Base-by-base conservation (phyloP, 495 filamentous ascomycete genomes). In the Usnea hakonensis region DNA sequence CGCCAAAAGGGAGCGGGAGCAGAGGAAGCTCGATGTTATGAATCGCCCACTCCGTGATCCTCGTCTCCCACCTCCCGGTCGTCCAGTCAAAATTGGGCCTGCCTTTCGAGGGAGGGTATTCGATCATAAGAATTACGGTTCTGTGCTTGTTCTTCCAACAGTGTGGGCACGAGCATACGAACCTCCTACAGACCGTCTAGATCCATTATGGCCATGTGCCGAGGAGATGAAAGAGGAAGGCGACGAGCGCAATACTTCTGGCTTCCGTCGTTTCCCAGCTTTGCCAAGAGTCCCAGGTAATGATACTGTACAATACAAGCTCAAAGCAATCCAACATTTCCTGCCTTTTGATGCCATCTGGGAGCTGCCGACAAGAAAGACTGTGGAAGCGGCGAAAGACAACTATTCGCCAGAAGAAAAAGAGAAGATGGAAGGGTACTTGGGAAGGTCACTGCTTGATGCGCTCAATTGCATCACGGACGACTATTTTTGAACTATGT, bases 201-300 rank as follows among this genome's bases (percentile, higher is more conserved):
- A 61, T 43, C 65, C 72, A 9, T 58, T 64, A 2, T 74, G 72
- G 72, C 72, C 72, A 3, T 48, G 48, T 32, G 37, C 36, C 17
- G 69, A 67, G 38, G 72, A 74, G 57, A 64, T 70, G 60, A 67
- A 67, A 56, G 70, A 73, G 36, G 72, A 74, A 55, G 72, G 71
- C 21, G 63, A 72, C 35, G 63, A 72, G 41, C 63, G 72, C n/a
- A 61, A 61, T 17, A 71, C 62, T 5, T 73, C 70, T 44, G 57
- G 65, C 17, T 71, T 65, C 57, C 60, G 65, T 14, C 64, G 71
- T 8, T 74, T 68, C 56, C 68, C 55, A 21, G 70, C 67, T 11
- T 52, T 74, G 21, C 72, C 72, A 9, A 55, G 72, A 52, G 60
- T 63, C 10, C 69, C 71, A 2, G 72, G 65, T n/a, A 72, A 74